Evolutionary conservation across 129 eudicot genomes (phyloP).

Genomic region (Lactuca sativa): DNA sequence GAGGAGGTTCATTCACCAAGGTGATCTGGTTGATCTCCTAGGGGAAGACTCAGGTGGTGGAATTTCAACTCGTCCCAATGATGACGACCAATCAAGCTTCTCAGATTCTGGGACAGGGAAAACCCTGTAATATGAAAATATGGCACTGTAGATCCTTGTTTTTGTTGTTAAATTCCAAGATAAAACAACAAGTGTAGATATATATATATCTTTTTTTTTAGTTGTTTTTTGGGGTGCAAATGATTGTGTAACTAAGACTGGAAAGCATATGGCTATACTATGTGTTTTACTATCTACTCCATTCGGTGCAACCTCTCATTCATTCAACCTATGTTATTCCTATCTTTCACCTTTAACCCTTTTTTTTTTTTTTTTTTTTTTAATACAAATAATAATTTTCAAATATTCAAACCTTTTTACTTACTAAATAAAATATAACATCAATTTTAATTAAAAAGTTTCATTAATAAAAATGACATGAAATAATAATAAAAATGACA

Average conservation of each 20-base stretch:
- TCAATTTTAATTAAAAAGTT: too few species aligned
- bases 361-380: too few species aligned
- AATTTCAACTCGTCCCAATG: conserved; percentile 30
- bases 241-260: conserved; percentile 34
- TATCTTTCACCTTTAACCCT: too few species aligned
- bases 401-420: too few species aligned
- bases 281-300: too few species aligned
- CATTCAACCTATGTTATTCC: too few species aligned
- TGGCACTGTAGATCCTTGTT: conserved; percentile 12
- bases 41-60: conserved; percentile 37
- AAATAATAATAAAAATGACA: too few species aligned
- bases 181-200: conserved; percentile 35
- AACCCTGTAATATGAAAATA: conserved; percentile 15
- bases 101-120: conserved; percentile 22
- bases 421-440: too few species aligned
- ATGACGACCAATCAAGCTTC: conserved; percentile 7
- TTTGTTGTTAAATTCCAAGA: conserved; percentile 18
- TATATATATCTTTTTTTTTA: conserved; percentile 5
- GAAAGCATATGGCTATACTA: conserved; percentile 5
- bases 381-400: too few species aligned
- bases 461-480: too few species aligned
- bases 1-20: conserved; percentile 32
- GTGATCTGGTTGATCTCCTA: conserved; percentile 37
- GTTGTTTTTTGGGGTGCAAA: conserved; percentile 11
- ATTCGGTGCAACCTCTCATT: too few species aligned